Evolutionary conservation across 805 yeast species (phyloP).

Genomic region (Kazachstania bromeliacearum): DNA sequence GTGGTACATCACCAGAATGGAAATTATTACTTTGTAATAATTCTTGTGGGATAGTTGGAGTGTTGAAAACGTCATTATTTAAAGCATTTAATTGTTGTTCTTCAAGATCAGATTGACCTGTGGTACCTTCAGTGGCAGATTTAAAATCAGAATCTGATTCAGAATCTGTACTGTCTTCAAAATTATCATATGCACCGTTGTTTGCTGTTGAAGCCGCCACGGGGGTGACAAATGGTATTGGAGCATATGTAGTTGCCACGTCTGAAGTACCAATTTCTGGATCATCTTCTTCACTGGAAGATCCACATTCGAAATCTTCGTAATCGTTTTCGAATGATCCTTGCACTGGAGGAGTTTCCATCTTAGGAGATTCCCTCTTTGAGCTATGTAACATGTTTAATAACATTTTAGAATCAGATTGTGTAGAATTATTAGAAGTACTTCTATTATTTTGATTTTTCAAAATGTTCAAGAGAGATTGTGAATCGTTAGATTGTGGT

Average conservation of each 20-base stretch:
- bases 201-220: no score
- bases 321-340: not conserved
- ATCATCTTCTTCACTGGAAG: conserved; percentile 2
- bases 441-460: not conserved
- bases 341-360: not conserved
- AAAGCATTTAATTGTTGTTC: conserved; percentile 8
- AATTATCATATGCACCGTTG: conserved; percentile 2
- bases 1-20: conserved; percentile 15
- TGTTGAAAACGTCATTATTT: conserved; percentile 7
- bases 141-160: not conserved
- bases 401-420: conserved; percentile 12
- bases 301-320: conserved; percentile 1
- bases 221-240: no score
- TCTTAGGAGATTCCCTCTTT: conserved; percentile 14
- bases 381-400: conserved; percentile 11
- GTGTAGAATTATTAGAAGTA: not conserved
- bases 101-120: conserved; percentile 5
- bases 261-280: conserved; percentile 3
- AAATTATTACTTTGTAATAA: conserved; percentile 12
- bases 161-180: conserved; percentile 2
- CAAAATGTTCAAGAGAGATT: not conserved
- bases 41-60: conserved; percentile 2
- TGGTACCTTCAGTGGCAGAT: not conserved
- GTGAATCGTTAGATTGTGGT: not conserved
- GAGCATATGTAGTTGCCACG: not conserved